Percentiles rank a stretch among this genome's conserved stretches.
These are phyloP conservation scores for Leccinellum rugosiceps DNA, from an alignment of 768 basidiomycete species.

Conservation along the genomic window DNA sequence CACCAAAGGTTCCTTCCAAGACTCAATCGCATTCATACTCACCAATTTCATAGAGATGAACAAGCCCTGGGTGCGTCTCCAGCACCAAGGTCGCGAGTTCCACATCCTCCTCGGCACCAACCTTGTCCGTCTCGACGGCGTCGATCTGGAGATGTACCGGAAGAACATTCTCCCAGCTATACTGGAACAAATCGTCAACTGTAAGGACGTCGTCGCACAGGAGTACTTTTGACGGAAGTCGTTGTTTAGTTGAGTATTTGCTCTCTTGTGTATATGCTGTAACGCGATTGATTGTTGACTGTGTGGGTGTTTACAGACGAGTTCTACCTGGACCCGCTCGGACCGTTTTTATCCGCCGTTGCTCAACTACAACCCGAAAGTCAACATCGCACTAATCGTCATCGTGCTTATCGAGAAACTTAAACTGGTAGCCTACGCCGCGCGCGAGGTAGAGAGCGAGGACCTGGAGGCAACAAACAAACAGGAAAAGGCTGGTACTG, in stretches of 20 bases:
- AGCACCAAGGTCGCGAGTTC: no score
- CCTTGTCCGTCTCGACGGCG: slow-evolving; percentile 94
- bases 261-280: not conserved
- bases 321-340: slow-evolving; percentile 95
- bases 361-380: slow-evolving; percentile 96
- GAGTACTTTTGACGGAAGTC: slow-evolving; percentile 99
- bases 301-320: slow-evolving; percentile 94
- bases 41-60: no score
- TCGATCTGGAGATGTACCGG: slow-evolving; percentile 91
- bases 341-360: slow-evolving; percentile 92
- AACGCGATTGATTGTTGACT: not conserved
- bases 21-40: no score
- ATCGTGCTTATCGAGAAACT: slow-evolving; percentile 96
- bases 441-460: no score
- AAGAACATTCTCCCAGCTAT: slow-evolving; percentile 85
- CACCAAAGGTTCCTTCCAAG: no score
- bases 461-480: no score
- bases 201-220: slow-evolving; percentile 99
- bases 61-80: no score
- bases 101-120: slow-evolving; percentile 99
- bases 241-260: slow-evolving; percentile 82
- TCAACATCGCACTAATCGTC: slow-evolving; percentile 98
- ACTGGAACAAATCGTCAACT: slow-evolving; percentile 95
- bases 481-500: no score
- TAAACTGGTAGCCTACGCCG: no score